Evolutionary conservation across 345 rosid species (phyloP).

Genomic region (Arabidopsis suecica): DNA sequence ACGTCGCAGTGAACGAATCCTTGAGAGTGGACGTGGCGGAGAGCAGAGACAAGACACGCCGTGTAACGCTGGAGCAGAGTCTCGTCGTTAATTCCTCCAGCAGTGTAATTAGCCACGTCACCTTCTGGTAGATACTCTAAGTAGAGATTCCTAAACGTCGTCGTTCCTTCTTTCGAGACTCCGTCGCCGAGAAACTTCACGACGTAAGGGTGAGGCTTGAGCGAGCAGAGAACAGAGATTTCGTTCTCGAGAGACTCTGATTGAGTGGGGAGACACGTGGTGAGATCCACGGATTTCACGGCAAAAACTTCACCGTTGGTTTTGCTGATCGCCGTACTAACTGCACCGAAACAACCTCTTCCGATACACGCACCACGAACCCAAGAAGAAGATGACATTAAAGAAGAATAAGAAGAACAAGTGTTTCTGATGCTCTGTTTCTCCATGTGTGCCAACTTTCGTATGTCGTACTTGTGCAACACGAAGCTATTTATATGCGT

Average conservation of each 20-base stretch:
- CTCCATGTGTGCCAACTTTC: constrained; percentile 36
- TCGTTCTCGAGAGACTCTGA: constrained; percentile 63
- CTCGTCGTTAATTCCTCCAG: constrained; percentile 53
- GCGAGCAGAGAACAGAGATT: constrained; percentile 57
- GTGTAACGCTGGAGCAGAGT: constrained; percentile 50
- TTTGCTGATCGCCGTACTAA: constrained; percentile 48
- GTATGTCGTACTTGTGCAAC: constrained; percentile 3
- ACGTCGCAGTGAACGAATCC: constrained; percentile 83
- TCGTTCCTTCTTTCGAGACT: constrained; percentile 44
- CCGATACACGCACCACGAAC: constrained; percentile 60
- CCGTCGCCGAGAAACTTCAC: constrained; percentile 65
- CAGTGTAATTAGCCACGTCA: constrained; percentile 52
- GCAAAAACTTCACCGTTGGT: constrained; percentile 54
- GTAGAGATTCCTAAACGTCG: constrained; percentile 58
- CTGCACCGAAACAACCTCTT: constrained; percentile 64
- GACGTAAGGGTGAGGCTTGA: constrained; percentile 55
- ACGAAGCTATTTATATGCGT: constrained; percentile 38
- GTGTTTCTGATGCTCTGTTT: constrained; percentile 32
- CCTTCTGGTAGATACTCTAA: constrained; percentile 68
- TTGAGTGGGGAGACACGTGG: constrained; percentile 45
- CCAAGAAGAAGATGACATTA: constrained; percentile 46
- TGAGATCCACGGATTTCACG: constrained; percentile 60
- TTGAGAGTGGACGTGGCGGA: constrained; percentile 57
- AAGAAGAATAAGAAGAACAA: constrained; percentile 37
- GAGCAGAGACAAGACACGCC: constrained; percentile 65